Evolutionary conservation across 2,329 filamentous ascomycete genomes (phyloP), one percentile per base, ranked within the genome.

Genomic region (Coniochaeta ligniaria): DNA sequence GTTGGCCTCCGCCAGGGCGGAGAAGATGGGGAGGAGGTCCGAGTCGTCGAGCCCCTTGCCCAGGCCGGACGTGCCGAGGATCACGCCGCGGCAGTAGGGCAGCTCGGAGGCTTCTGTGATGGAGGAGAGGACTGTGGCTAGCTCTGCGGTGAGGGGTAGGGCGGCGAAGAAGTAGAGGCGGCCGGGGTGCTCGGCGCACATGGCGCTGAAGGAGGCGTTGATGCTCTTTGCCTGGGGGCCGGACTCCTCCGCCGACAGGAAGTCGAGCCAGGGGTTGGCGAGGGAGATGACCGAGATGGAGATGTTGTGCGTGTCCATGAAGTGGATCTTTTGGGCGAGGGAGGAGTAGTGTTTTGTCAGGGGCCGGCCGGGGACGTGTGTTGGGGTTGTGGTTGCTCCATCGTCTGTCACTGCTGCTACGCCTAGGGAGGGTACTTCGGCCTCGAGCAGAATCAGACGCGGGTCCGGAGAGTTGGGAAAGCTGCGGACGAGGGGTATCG

Each of bases 211-310:
- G 65, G 94, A 91, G 65, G 87, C 78, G 72, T 96, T 97, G 72
- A 96, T 87, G 0, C 78, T 79, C 59, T 76, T 70, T 0, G 91
- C 91, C 57, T 87, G 85, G 33, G 74, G 71, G 1, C 82, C 83
- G 0, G 90, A 89, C 65, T 88, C 83, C 4, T 77, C 72, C 0
- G 84, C 70, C 11, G 78, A 71, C 0, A 96, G 75, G 70, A 96
- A 97, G 74, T 97, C 93, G 2, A 97, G 82, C 93, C 93, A 97
- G 0, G 93, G 93, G 70, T 97, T 97, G 16, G 93, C 93, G 24
- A 96, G 85, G 0, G 91, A 95, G 64, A 97, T 86, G 58, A 96
- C 90, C 1, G 90, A 95, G 64, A 89, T 86, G 73, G 89, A 83
- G 71, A 97, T 96, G 59, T 78, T 78, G 75, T 97, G 93, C 17